Percentiles rank a stretch among this genome's conserved stretches.
phyloP scores from a whole-genome alignment of 345 rosid genomes.

The Adansonia digitata region DNA sequence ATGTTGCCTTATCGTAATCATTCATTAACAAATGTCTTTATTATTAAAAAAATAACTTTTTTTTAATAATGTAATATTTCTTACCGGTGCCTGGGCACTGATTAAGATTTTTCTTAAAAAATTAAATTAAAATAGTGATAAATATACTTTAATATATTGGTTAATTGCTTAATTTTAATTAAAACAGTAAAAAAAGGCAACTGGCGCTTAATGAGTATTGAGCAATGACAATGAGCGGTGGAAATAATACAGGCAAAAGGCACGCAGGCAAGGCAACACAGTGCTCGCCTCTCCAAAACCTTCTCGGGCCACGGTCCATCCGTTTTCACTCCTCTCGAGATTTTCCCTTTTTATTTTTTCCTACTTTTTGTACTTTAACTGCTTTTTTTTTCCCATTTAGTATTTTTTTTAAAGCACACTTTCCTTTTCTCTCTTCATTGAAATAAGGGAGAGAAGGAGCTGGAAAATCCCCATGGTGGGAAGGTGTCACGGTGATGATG shows the following conservation, averaged over 20 bases:
- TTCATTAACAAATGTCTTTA: no score
- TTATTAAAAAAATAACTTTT: no score
- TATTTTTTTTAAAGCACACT: not conserved
- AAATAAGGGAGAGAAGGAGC: not conserved
- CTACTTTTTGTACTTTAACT: not conserved
- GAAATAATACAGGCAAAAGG: not conserved
- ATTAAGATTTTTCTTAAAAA: no score
- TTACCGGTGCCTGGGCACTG: no score
- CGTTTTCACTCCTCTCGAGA: not conserved
- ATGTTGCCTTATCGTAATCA: no score
- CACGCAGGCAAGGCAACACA: not conserved
- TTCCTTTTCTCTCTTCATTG: not conserved
- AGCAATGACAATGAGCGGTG: not conserved
- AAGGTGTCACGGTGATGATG: not conserved
- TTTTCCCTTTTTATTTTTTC: not conserved
- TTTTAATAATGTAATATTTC: no score
- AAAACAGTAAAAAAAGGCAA: not conserved
- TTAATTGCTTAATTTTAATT: no score
- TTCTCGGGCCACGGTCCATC: not conserved
- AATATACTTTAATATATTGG: no score
- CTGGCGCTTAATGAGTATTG: no score
- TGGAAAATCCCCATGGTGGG: not conserved
- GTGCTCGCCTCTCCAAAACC: not conserved
- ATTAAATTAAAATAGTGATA: no score
- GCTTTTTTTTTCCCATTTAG: not conserved